Conservation (phyloP, 2,329 filamentous ascomycete species). For the Alternaria novae-zelandiae region DNA sequence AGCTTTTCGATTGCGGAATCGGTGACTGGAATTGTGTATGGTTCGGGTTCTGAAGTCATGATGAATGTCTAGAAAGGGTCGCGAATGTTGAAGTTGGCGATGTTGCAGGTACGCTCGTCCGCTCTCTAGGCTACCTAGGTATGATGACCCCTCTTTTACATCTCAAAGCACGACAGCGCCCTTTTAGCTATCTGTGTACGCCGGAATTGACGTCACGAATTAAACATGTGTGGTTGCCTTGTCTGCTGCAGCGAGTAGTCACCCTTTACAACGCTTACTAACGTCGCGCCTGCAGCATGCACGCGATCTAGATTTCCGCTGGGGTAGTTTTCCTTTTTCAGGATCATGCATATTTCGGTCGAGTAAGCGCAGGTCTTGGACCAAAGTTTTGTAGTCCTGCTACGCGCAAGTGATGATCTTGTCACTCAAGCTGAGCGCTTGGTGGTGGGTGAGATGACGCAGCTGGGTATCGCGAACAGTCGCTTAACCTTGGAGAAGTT, state of each 20-base stretch:
- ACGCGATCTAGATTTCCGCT: neutral
- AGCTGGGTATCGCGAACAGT: neutral
- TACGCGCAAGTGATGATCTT: neutral
- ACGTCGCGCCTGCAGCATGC: neutral
- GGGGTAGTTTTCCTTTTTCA: neutral
- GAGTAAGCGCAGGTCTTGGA: neutral
- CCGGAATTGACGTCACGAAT: neutral
- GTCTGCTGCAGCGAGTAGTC: neutral
- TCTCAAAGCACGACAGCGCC: neutral
- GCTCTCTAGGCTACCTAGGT: neutral
- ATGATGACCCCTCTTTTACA: neutral
- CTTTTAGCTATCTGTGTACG: neutral
- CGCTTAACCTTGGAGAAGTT: neutral
- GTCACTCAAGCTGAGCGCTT: neutral
- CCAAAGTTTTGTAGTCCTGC: neutral
- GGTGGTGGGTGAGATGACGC: neutral
- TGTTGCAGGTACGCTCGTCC: neutral
- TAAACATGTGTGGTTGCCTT: neutral
- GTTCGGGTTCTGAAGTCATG: conserved; percentile 21
- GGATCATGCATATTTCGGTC: neutral
- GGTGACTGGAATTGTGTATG: conserved; percentile 36
- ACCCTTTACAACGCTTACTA: neutral
- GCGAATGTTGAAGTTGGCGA: neutral
- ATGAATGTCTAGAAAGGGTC: neutral
- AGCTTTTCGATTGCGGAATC: conserved; percentile 60